These are phyloP conservation scores for Hyphodiscus hymeniophilus DNA, from an alignment of 495 filamentous ascomycete genomes.

Conservation along the genomic window DNA sequence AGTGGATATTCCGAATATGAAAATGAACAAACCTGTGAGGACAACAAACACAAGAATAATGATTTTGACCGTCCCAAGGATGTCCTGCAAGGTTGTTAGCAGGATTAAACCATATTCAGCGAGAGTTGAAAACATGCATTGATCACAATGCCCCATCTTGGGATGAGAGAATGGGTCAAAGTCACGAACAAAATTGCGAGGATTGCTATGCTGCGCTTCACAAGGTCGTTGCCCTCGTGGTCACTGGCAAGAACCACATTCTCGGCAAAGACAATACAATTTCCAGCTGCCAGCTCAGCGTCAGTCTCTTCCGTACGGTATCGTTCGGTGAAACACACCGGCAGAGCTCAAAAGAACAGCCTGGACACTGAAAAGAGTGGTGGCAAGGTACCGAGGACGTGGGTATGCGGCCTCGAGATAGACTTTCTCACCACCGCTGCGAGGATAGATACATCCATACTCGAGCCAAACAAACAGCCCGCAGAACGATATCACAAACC, in stretches of 20 bases:
- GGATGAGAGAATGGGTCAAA: too few species aligned
- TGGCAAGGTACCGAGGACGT: conserved; percentile 58
- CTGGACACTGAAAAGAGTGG: conserved; percentile 58
- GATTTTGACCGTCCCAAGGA: conserved; percentile 60
- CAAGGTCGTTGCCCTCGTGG: too few species aligned
- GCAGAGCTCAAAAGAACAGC: conserved; percentile 62
- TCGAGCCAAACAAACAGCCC: conserved; percentile 57
- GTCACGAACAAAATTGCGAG: too few species aligned
- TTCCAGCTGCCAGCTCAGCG: conserved; percentile 60
- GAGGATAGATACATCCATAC: conserved; percentile 64
- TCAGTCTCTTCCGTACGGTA: too few species aligned
- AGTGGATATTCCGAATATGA: conserved; percentile 34
- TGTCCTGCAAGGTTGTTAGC: conserved; percentile 50
- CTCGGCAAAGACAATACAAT: conserved; percentile 63
- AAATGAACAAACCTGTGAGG: conserved; percentile 47
- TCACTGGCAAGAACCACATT: conserved; percentile 64
- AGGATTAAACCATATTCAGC: too few species aligned
- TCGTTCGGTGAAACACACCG: too few species aligned
- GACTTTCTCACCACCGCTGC: conserved; percentile 64
- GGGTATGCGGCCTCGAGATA: conserved; percentile 74
- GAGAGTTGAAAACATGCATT: too few species aligned
- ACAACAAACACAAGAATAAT: conserved; percentile 57
- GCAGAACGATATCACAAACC: conserved; percentile 50
- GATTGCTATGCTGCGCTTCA: too few species aligned
- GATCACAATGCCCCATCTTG: too few species aligned